Percentiles rank a stretch among this genome's conserved stretches.
Conservation (phyloP, 2,329 filamentous ascomycete genomes). For the Onygena corvina region DNA sequence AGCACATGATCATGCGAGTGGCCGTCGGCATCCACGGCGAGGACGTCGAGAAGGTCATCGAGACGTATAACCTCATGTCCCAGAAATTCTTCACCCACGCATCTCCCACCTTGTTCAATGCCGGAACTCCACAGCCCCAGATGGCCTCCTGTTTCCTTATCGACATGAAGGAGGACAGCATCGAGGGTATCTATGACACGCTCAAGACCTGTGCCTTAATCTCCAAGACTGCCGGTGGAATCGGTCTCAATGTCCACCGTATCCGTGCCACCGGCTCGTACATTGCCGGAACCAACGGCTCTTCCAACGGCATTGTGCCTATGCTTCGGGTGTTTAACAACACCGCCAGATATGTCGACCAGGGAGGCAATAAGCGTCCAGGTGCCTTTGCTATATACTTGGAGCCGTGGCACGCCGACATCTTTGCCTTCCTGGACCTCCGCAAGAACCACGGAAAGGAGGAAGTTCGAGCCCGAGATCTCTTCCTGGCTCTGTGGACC, state of each 20-base stretch:
- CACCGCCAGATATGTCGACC: slow-evolving; percentile 95
- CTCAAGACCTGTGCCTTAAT: slow-evolving; percentile 99
- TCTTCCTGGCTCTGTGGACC: slow-evolving; percentile 97
- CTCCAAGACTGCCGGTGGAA: slow-evolving; percentile 97
- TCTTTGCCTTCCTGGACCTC: slow-evolving; percentile 93
- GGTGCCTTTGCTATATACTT: slow-evolving; percentile 98
- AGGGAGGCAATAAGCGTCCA: slow-evolving; percentile 97
- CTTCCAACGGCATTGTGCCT: slow-evolving; percentile 90
- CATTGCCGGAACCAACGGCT: slow-evolving; percentile 95
- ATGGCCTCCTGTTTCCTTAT: slow-evolving; percentile 97
- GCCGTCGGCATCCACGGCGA: slow-evolving; percentile 94
- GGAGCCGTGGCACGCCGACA: slow-evolving; percentile 96
- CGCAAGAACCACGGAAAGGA: slow-evolving; percentile 99
- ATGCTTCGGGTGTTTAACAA: slow-evolving; percentile 99
- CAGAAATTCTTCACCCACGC: slow-evolving; percentile 98
- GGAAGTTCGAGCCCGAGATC: slow-evolving; percentile 87
- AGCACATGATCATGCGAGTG: slow-evolving; percentile 99
- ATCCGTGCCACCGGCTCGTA: slow-evolving; percentile 97
- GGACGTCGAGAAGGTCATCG: slow-evolving; percentile 82
- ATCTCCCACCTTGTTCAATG: slow-evolving; percentile 95
- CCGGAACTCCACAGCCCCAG: slow-evolving; percentile 86
- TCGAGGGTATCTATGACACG: slow-evolving; percentile 98
- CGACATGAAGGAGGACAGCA: slow-evolving; percentile 99
- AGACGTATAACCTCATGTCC: slow-evolving; percentile 99
- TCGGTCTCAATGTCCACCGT: slow-evolving; percentile 89